phyloP scores from a whole-genome alignment of 148 eudicot genomes.

The Amaranthus palmeri region DNA sequence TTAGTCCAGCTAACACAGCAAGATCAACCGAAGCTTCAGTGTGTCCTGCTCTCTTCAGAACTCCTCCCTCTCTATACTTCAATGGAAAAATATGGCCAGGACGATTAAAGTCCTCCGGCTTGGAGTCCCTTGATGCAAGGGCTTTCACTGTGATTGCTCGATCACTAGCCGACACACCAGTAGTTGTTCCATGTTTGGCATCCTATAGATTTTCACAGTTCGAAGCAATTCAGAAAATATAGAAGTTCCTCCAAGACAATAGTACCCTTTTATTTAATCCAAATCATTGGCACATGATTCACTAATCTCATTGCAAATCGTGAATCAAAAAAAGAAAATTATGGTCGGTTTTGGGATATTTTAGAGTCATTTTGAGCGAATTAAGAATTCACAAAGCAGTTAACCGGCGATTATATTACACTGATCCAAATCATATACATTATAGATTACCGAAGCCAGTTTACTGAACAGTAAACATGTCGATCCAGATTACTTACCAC shows the following conservation, averaged over 20 bases:
- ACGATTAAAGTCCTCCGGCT: constrained; percentile 47
- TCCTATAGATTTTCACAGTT: constrained; percentile 19
- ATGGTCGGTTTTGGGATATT: too few species aligned
- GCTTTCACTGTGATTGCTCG: constrained; percentile 46
- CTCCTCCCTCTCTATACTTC: constrained; percentile 67
- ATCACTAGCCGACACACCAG: constrained; percentile 38
- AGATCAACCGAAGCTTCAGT: constrained; percentile 70
- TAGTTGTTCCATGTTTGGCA: constrained; percentile 40
- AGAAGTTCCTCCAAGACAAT: too few species aligned
- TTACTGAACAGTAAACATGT: too few species aligned
- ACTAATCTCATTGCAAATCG: not conserved
- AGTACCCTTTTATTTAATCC: not conserved
- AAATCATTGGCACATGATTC: not conserved
- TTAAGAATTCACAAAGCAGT: not conserved
- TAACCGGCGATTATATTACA: not conserved
- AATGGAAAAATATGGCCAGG: constrained; percentile 61
- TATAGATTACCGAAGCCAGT: not conserved
- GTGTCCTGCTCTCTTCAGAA: constrained; percentile 66
- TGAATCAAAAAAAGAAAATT: not conserved
- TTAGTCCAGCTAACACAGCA: constrained; percentile 55
- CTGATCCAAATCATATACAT: not conserved
- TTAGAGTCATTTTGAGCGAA: not conserved
- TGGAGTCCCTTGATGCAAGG: constrained; percentile 55
- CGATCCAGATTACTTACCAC: too few species aligned
- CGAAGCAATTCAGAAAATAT: not conserved